Evolutionary conservation across 2,329 filamentous ascomycete genomes (phyloP).

Genomic region (Clonostachys rhizophaga): DNA sequence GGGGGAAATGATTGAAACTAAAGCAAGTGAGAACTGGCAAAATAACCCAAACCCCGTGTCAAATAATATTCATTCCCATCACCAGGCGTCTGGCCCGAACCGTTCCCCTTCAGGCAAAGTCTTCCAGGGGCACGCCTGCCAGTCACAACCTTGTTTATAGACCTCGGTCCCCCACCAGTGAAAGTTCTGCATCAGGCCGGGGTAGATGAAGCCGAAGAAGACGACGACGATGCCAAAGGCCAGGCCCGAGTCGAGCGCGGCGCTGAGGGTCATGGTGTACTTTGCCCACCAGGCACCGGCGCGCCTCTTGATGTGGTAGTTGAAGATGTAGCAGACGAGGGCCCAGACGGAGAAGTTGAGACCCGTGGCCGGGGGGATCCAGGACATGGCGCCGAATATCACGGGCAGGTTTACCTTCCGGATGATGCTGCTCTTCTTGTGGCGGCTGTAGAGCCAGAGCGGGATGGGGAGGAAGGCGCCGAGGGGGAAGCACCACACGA

Average conservation of each 20-base stretch:
- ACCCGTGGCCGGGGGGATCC: constrained; percentile 83
- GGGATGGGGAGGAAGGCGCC: constrained; percentile 71
- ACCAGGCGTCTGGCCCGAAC: constrained; percentile 65
- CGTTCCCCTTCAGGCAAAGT: constrained; percentile 56
- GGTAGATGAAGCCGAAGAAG: constrained; percentile 84
- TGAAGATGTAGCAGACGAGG: constrained; percentile 80
- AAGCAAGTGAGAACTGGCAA: no score
- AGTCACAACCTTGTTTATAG: constrained; percentile 81
- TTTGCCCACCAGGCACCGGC: constrained; percentile 81
- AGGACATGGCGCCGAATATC: constrained; percentile 75
- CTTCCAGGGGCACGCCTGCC: constrained; percentile 72
- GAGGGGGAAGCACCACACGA: constrained; percentile 79
- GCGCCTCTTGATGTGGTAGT: constrained; percentile 66
- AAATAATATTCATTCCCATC: background rate
- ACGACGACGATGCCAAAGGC: constrained; percentile 80
- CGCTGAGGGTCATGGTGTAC: constrained; percentile 85
- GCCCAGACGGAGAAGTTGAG: constrained; percentile 89
- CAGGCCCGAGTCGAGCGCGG: constrained; percentile 76
- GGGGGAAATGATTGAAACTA: no score
- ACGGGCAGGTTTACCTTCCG: constrained; percentile 79
- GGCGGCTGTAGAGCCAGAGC: constrained; percentile 66
- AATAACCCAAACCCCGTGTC: background rate
- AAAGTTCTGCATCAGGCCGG: constrained; percentile 67
- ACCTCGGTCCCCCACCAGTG: constrained; percentile 88
- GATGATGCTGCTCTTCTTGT: constrained; percentile 55